Evolutionary conservation across 345 rosid species (phyloP).

Genomic region (Eucalyptus tenuipes): DNA sequence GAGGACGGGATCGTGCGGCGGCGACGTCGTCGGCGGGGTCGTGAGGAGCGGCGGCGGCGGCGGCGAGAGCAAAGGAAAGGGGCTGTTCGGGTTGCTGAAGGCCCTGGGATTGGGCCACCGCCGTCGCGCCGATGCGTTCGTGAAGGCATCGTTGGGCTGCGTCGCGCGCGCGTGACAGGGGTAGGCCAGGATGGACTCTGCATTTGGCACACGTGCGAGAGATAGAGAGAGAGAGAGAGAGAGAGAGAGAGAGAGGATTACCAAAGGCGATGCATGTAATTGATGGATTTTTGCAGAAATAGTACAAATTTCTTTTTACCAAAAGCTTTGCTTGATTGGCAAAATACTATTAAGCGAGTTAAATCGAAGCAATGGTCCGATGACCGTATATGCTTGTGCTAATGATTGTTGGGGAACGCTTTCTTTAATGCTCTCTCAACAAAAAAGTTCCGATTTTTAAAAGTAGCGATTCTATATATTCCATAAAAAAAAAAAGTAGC

Average conservation of each 20-base stretch:
- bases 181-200: background rate
- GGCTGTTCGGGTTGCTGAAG: background rate
- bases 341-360: background rate
- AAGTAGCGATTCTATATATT: background rate
- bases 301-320: background rate
- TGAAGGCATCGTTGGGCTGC: background rate
- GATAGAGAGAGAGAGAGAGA: background rate
- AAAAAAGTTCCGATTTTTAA: background rate
- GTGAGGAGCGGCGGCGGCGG: slow-evolving; percentile 12
- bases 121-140: background rate
- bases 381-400: background rate
- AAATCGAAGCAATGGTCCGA: background rate
- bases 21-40: background rate
- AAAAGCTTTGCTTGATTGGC: background rate
- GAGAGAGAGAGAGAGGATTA: background rate
- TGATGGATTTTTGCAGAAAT: background rate
- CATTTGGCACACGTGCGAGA: background rate
- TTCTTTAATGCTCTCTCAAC: background rate
- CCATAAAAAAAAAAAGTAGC: background rate
- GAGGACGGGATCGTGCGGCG: background rate
- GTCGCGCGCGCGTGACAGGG: background rate
- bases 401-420: background rate
- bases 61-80: background rate
- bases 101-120: background rate
- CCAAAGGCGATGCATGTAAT: background rate